These are phyloP conservation scores for Solanum hybrid DNA, from an alignment of 305 asterid species.

Conservation along the genomic window DNA sequence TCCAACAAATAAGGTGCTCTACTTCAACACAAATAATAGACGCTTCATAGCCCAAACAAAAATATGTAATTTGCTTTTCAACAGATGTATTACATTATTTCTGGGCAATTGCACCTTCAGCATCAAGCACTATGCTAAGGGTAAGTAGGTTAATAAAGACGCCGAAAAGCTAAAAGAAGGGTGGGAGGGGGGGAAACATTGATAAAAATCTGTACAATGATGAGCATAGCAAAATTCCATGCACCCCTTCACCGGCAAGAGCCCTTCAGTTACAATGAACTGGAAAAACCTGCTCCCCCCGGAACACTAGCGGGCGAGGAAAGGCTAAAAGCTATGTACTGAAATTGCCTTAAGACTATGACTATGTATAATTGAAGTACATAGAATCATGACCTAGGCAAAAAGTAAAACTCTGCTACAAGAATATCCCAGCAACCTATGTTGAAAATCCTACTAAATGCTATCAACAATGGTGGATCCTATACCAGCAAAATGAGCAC, in stretches of 20 bases:
- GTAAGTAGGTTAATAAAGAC: slow-evolving; percentile 19
- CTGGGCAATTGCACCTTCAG: slow-evolving; percentile 23
- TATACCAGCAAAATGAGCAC: background rate
- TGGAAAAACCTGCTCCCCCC: slow-evolving; percentile 22
- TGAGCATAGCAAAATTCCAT: slow-evolving; percentile 29
- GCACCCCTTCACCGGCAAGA: slow-evolving; percentile 23
- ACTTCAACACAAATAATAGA: background rate
- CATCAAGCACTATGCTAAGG: slow-evolving; percentile 39
- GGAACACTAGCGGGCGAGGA: slow-evolving; percentile 16
- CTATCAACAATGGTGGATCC: background rate
- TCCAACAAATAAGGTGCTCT: background rate
- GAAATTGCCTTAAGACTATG: slow-evolving; percentile 18
- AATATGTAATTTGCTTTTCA: background rate
- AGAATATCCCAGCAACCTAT: slow-evolving; percentile 20
- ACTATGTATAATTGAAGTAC: slow-evolving; percentile 15
- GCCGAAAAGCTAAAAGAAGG: background rate
- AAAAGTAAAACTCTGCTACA: slow-evolving; percentile 18
- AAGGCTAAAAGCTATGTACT: slow-evolving; percentile 32
- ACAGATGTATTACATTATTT: slow-evolving; percentile 30
- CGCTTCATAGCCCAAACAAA: slow-evolving; percentile 5
- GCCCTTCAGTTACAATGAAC: slow-evolving; percentile 20
- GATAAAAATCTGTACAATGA: slow-evolving; percentile 34
- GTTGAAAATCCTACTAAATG: background rate
- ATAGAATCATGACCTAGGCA: slow-evolving; percentile 25
- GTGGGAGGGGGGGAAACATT: background rate